A percentile compares a stretch with the other conserved stretches of the same genome.
phyloP scores from a whole-genome alignment of 257 asterid species.

The Schizonepeta tenuifolia region DNA sequence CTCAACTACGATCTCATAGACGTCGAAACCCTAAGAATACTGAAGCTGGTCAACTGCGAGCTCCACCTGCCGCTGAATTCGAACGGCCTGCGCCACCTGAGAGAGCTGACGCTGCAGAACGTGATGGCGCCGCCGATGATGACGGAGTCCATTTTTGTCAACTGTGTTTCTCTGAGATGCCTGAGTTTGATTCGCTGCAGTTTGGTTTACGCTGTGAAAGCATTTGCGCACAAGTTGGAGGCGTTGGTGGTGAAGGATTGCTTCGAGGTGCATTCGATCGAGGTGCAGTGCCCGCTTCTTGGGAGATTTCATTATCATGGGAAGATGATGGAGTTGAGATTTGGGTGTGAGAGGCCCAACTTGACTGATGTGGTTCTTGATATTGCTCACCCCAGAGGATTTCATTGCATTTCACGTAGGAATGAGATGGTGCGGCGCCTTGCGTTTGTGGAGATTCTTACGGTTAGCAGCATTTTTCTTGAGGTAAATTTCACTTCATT shows the following conservation, averaged over 20 bases:
- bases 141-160: not conserved
- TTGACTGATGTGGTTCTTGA: constrained; percentile 33
- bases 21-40: not conserved
- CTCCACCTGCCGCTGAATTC: not conserved
- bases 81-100: constrained; percentile 25
- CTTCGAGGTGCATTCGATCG: not conserved
- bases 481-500: constrained; percentile 35
- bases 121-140: not conserved
- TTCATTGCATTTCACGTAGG: constrained; percentile 2
- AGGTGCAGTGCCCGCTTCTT: constrained; percentile 25
- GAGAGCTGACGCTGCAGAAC: constrained; percentile 23
- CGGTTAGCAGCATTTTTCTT: constrained; percentile 33
- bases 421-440: constrained; percentile 5
- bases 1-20: constrained; percentile 11
- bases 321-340: constrained; percentile 26
- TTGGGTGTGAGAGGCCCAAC: not conserved
- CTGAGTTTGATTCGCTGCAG: constrained; percentile 8
- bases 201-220: not conserved
- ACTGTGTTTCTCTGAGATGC: constrained; percentile 25
- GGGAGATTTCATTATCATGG: constrained; percentile 34
- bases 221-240: not conserved
- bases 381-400: constrained; percentile 15
- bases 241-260: constrained; percentile 34
- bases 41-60: constrained; percentile 40
- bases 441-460: constrained; percentile 11